Conservation (phyloP, 31 red algal species). For the Endocladia muricata region DNA sequence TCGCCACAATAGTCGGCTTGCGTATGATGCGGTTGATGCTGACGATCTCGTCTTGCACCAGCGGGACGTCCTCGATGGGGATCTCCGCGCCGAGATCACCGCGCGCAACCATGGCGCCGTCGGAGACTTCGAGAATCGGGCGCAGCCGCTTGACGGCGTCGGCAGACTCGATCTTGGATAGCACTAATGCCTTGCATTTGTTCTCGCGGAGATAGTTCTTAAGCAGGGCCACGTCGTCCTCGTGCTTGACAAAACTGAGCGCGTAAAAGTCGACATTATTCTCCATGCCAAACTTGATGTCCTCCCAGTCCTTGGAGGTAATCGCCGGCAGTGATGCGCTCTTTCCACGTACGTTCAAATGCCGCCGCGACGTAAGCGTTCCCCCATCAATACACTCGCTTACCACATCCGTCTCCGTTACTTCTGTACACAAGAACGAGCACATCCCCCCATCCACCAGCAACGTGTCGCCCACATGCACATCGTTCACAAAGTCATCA, state of each 20-base stretch:
- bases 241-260: slow-evolving; percentile 90
- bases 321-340: slow-evolving; percentile 89
- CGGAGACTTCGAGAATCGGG: slow-evolving; percentile 87
- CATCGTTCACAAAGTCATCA: slow-evolving; percentile 91
- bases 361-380: slow-evolving; percentile 72
- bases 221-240: slow-evolving; percentile 71
- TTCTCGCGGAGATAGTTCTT: slow-evolving; percentile 53
- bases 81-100: slow-evolving; percentile 97
- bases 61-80: slow-evolving; percentile 87
- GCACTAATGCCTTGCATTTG: slow-evolving; percentile 62
- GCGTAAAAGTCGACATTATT: slow-evolving; percentile 93
- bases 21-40: slow-evolving; percentile 58
- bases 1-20: slow-evolving; percentile 94
- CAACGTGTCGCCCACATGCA: slow-evolving; percentile 85
- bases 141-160: slow-evolving; percentile 70
- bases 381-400: slow-evolving; percentile 94
- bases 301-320: slow-evolving; percentile 97
- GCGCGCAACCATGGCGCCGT: slow-evolving; percentile 97
- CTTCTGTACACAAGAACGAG: slow-evolving; percentile 70
- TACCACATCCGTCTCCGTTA: slow-evolving; percentile 84
- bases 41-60: slow-evolving; percentile 94
- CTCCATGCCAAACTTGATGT: slow-evolving; percentile 87
- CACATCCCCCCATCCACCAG: slow-evolving; percentile 94
- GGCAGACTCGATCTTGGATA: slow-evolving; percentile 95
- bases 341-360: slow-evolving; percentile 95